phyloP scores from a whole-genome alignment of 805 yeast species.

The Schwanniomyces yamadae region DNA sequence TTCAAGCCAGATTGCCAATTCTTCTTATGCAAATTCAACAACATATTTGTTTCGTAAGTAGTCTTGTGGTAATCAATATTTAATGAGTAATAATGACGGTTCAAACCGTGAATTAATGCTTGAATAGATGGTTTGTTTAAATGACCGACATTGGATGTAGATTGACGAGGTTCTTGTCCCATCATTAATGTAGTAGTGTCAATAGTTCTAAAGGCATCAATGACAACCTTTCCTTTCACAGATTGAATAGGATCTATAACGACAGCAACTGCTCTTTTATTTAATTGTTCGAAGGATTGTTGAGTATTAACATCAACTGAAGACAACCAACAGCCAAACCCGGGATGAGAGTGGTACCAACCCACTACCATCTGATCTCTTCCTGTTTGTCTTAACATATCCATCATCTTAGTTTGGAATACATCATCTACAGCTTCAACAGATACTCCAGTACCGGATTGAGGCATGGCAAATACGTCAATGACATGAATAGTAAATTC shows the following conservation, averaged over 20 bases:
- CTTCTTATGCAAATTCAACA: constrained; percentile 88
- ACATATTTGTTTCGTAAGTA: constrained; percentile 87
- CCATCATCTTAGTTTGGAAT: constrained; percentile 99
- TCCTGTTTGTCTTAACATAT: constrained; percentile 98
- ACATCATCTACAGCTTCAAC: constrained; percentile 99
- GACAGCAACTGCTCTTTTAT: constrained; percentile 95
- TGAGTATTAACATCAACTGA: constrained; percentile 97
- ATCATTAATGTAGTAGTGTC: constrained; percentile 84
- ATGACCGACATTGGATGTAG: constrained; percentile 93
- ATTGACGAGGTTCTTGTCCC: constrained; percentile 97
- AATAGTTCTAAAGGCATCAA: constrained; percentile 95
- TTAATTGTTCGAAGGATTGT: constrained; percentile 94
- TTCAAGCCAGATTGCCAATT: constrained; percentile 94
- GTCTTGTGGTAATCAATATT: constrained; percentile 95
- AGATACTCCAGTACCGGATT: constrained; percentile 95
- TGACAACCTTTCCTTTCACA: constrained; percentile 97
- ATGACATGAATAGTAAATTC: constrained; percentile 96
- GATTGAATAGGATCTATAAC: constrained; percentile 98
- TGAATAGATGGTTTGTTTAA: constrained; percentile 95
- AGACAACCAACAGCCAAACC: constrained; percentile 99
- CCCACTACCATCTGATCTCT: constrained; percentile 99
- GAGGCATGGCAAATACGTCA: constrained; percentile 99
- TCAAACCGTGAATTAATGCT: constrained; percentile 94
- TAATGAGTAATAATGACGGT: constrained; percentile 93
- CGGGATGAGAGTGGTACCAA: constrained; percentile 99